These are phyloP conservation scores for Plasmodium gonderi DNA, from an alignment of 169 alveolate species.

Conservation along the genomic window DNA sequence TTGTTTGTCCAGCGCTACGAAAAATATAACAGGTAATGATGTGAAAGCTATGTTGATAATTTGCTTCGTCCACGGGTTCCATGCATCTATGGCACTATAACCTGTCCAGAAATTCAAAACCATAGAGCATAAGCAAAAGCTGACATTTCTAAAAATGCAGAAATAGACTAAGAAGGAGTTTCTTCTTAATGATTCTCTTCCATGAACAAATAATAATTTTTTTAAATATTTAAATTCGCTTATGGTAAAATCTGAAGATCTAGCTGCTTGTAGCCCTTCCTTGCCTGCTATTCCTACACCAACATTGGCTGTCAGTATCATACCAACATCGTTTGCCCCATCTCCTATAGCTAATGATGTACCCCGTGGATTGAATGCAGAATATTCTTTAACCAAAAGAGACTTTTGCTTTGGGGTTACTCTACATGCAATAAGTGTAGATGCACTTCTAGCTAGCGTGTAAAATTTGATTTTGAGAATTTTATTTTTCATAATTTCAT, in stretches of 20 bases:
- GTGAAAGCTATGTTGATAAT: slow-evolving; percentile 84
- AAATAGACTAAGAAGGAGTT: slow-evolving; percentile 86
- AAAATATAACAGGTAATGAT: slow-evolving; percentile 83
- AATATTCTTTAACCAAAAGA: slow-evolving; percentile 93
- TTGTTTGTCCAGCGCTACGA: slow-evolving; percentile 85
- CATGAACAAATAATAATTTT: slow-evolving; percentile 90
- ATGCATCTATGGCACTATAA: slow-evolving; percentile 84
- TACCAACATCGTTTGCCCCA: slow-evolving; percentile 99
- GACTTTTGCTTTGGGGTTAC: slow-evolving; percentile 98
- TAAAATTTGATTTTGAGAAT: slow-evolving; percentile 78
- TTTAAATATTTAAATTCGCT: slow-evolving; percentile 89
- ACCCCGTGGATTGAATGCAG: slow-evolving; percentile 86
- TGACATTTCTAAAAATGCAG: slow-evolving; percentile 83
- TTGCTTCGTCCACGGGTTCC: slow-evolving; percentile 86
- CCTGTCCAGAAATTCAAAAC: slow-evolving; percentile 78
- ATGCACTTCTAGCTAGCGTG: slow-evolving; percentile 83
- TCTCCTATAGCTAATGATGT: slow-evolving; percentile 96
- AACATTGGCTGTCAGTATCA: slow-evolving; percentile 98
- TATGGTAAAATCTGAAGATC: slow-evolving; percentile 92
- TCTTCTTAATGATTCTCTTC: slow-evolving; percentile 87
- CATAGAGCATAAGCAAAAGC: slow-evolving; percentile 79
- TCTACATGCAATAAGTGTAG: slow-evolving; percentile 96
- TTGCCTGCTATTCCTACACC: slow-evolving; percentile 98
- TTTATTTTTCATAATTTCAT: slow-evolving; percentile 76
- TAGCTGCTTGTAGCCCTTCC: slow-evolving; percentile 97